Base-by-base conservation (phyloP, 2,329 filamentous ascomycete species). In the Botryotinia calthae region DNA sequence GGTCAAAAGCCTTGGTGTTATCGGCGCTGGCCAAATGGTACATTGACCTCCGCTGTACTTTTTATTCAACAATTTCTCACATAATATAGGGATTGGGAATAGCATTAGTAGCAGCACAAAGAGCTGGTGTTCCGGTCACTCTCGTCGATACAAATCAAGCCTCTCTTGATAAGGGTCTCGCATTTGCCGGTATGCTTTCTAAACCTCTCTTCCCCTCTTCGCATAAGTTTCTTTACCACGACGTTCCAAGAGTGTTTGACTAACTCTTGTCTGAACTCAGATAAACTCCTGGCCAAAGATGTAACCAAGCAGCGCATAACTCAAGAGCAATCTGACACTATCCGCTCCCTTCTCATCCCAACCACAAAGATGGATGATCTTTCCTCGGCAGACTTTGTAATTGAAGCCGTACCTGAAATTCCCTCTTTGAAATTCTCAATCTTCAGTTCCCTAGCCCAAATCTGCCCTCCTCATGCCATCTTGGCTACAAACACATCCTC, bases 401-500 rank as follows among this genome's bases (percentile, higher is more conserved):
- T 99, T 80, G 96, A 99, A 85, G 96, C 96, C 25, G 94, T 99
- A 14, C 96, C 96, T 51, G 95, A 98, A 85, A 95, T 97, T 72
- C 91, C 93, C 58, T 86, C 91, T 69, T 88, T 99, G 76, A 99
- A 99, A 84, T 90, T 90, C 76, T 89, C 90, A 76, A 97, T 99
- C 77, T 99, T 99, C 84, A 85, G 89, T 76, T 87, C 91, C 79
- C 87, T 99, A 18, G 94, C 95, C 10, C 85, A 92, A 78, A 90
- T 97, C 77, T 95, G 93, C 77, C 91, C 94, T 18, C 85, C 90
- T 70, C 94, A 98, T 81, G 90, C 96, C 73, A 93, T 99, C 78
- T 88, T 99, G 51, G 95, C 96, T 8, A 99, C 96, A 75, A 99
- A 99, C 85, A 99, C 96, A 10, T 97, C 94, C n/a, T 97, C 94